Conservation (phyloP, 495 filamentous ascomycete species). For the Sordaria brevicollis region DNA sequence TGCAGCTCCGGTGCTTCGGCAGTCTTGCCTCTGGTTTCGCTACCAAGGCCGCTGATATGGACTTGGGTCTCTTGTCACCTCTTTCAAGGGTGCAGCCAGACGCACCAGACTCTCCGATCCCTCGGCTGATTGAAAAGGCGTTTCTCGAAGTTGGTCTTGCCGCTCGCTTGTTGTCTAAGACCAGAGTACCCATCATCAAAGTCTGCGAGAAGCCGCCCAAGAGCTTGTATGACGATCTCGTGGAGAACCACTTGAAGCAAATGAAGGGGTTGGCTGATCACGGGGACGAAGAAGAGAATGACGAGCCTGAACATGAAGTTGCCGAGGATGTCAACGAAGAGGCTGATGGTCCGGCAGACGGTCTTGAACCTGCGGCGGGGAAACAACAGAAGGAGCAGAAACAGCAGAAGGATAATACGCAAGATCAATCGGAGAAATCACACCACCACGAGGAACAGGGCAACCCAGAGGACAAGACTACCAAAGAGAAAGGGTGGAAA, state of each 20-base stretch:
- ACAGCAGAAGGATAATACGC: background rate
- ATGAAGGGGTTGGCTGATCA: conserved; percentile 34
- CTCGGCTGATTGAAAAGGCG: conserved; percentile 54
- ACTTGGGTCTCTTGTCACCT: conserved; percentile 55
- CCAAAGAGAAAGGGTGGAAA: conserved; percentile 20
- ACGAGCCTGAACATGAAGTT: conserved; percentile 14
- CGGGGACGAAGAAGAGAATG: conserved; percentile 33
- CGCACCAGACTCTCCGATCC: conserved; percentile 43
- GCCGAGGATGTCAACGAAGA: conserved; percentile 1
- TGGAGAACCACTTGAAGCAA: conserved; percentile 51
- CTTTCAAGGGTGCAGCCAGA: conserved; percentile 38
- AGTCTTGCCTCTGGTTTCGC: conserved; percentile 67
- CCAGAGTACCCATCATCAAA: conserved; percentile 75
- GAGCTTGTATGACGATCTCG: conserved; percentile 38
- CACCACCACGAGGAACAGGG: background rate
- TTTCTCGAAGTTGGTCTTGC: conserved; percentile 61
- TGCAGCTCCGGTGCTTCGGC: conserved; percentile 59
- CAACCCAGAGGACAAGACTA: background rate
- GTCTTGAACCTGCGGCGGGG: background rate
- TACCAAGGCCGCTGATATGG: conserved; percentile 64
- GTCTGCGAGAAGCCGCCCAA: conserved; percentile 57
- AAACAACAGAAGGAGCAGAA: background rate
- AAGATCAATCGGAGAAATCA: background rate
- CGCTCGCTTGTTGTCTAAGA: conserved; percentile 57
- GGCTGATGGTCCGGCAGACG: background rate